A percentile compares a stretch with the other conserved stretches of the same genome.
Evolutionary conservation across 352 stramenopile genomes (phyloP).

Genomic region (Elongisporangium undulatum): DNA sequence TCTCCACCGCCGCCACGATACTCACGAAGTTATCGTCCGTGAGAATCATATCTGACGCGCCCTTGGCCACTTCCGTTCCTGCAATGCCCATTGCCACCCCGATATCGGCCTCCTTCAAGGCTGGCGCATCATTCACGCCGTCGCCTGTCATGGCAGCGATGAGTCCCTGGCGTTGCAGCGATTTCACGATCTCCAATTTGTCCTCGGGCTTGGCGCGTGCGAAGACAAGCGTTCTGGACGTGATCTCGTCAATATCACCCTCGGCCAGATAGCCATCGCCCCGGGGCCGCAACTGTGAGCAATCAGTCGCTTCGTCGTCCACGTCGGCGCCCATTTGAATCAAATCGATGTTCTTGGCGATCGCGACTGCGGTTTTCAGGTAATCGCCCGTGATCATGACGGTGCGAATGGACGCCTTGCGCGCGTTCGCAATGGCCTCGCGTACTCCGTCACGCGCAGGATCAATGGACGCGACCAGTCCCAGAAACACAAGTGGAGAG

Average conservation of each 20-base stretch:
- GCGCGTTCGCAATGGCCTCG: slow-evolving; percentile 43
- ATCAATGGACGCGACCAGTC: slow-evolving; percentile 92
- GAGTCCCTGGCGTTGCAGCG: slow-evolving; percentile 84
- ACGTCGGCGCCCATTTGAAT: slow-evolving; percentile 68
- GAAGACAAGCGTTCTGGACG: slow-evolving; percentile 84
- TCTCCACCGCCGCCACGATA: slow-evolving; percentile 96
- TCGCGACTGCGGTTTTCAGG: slow-evolving; percentile 92
- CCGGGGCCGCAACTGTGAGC: slow-evolving; percentile 55
- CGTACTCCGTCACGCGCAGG: slow-evolving; percentile 59
- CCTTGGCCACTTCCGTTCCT: slow-evolving; percentile 97
- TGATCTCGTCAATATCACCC: slow-evolving; percentile 88
- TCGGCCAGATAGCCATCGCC: slow-evolving; percentile 54
- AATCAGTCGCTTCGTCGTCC: slow-evolving; percentile 56
- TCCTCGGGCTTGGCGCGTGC: slow-evolving; percentile 94
- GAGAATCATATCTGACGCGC: slow-evolving; percentile 97
- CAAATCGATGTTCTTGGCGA: slow-evolving; percentile 92
- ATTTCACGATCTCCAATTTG: slow-evolving; percentile 96
- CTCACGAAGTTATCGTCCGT: slow-evolving; percentile 98
- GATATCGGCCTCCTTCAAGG: slow-evolving; percentile 95
- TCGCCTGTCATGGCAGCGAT: slow-evolving; percentile 98
- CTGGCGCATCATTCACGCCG: slow-evolving; percentile 97
- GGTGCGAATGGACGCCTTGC: slow-evolving; percentile 52
- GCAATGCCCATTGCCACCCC: slow-evolving; percentile 97
- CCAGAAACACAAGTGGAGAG: slow-evolving; percentile 87
- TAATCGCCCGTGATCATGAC: slow-evolving; percentile 96